Evolutionary conservation across 2,329 filamentous ascomycete species (phyloP).

Genomic region (Byssoonygena ceratinophila): DNA sequence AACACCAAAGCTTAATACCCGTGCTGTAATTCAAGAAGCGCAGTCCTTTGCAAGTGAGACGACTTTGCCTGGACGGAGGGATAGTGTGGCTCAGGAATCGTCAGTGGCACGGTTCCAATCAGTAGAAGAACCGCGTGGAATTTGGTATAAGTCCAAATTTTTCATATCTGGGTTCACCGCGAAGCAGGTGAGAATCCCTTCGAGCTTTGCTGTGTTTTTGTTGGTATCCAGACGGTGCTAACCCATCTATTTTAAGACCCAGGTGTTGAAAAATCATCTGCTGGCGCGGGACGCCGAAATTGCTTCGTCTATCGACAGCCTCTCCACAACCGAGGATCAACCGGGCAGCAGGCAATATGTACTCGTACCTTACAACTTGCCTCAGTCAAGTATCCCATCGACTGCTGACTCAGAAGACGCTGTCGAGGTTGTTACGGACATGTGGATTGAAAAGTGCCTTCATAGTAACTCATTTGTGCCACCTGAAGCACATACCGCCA

Average conservation of each 20-base stretch:
- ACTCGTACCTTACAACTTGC: slow-evolving; percentile 32
- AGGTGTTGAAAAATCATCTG: slow-evolving; percentile 34
- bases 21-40: slow-evolving; percentile 25
- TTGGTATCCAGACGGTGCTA: neutral
- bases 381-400: slow-evolving; percentile 27
- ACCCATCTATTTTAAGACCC: slow-evolving; percentile 21
- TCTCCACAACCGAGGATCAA: slow-evolving; percentile 20
- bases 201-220: slow-evolving; percentile 17
- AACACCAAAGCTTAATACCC: slow-evolving; percentile 14
- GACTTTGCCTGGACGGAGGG: slow-evolving; percentile 23
- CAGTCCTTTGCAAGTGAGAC: slow-evolving; percentile 34
- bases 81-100: slow-evolving; percentile 16
- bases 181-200: slow-evolving; percentile 36
- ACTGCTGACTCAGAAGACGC: slow-evolving; percentile 34
- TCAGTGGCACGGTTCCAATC: slow-evolving; percentile 16
- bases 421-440: slow-evolving; percentile 61
- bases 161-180: slow-evolving; percentile 50
- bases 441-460: slow-evolving; percentile 85
- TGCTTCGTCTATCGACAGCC: slow-evolving; percentile 26
- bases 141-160: slow-evolving; percentile 46
- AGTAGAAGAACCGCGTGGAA: slow-evolving; percentile 36
- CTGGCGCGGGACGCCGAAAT: slow-evolving; percentile 34
- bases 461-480: slow-evolving; percentile 61
- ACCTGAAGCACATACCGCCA: slow-evolving; percentile 60
- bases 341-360: slow-evolving; percentile 27